phyloP scores from a whole-genome alignment of 331 rosid species.

The Cydonia oblonga region DNA sequence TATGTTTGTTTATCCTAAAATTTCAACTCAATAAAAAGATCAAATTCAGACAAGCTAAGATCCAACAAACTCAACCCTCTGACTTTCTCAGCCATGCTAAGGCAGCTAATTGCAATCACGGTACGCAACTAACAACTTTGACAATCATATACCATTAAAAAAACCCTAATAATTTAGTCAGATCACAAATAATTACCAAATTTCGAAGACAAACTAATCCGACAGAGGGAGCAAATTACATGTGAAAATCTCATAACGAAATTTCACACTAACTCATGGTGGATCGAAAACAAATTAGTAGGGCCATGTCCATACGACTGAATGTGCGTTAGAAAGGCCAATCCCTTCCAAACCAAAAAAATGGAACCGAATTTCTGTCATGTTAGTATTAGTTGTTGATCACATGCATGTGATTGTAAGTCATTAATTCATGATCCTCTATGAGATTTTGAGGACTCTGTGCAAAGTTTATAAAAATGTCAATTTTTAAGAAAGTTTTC shows the following conservation, averaged over 20 bases:
- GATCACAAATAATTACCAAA: background rate
- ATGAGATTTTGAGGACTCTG: rapidly evolving
- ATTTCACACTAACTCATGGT: background rate
- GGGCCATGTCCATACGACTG: background rate
- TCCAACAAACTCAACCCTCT: background rate
- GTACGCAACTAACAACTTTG: constrained; percentile 7
- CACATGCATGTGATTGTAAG: too few species aligned
- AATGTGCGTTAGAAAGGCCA: background rate
- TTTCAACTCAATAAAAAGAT: background rate
- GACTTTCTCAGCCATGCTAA: background rate
- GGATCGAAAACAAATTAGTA: background rate
- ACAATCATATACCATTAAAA: background rate
- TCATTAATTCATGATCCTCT: too few species aligned
- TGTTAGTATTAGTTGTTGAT: too few species aligned
- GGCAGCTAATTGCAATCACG: background rate
- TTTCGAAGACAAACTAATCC: background rate
- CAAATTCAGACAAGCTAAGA: background rate
- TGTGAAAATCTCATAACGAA: background rate
- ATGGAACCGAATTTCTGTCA: too few species aligned
- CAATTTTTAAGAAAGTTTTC: too few species aligned
- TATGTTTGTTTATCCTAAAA: background rate
- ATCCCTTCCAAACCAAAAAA: background rate
- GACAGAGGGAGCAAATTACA: background rate
- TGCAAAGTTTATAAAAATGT: too few species aligned
- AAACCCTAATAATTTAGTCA: background rate